Base-by-base conservation (phyloP, 2,329 filamentous ascomycete species). In the Claviceps sp. region DNA sequence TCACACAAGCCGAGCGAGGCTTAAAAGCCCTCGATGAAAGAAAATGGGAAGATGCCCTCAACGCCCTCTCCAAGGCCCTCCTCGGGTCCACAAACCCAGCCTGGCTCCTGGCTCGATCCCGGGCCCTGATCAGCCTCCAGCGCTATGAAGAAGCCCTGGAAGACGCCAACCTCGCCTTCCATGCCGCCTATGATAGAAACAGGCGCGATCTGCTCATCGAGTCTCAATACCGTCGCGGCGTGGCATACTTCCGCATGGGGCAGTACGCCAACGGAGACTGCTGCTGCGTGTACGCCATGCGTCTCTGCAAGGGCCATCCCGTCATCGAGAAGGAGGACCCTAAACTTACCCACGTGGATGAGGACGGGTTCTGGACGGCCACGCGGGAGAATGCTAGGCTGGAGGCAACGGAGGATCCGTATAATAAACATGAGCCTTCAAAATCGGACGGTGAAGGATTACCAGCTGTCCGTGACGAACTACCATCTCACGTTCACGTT, bases 71-170 rank as follows among this genome's bases (percentile, higher is more conserved):
- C 7, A 67, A 72, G 41, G 88, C 87, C 6, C 72, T 95, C 37
- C 70, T 79, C 55, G 74, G 74, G 13, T 81, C 84, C 0, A 72
- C 72, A 41, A 88, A 87, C 2, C 85, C 88, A 1, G 70, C 78
- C 48, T 96, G 93, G 79, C 84, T 91, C 56, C 79, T 93, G 56
- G 82, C 85, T 58, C 87, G 91, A 20, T 86, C 89, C 4, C 89
- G 83, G 43, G 88, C 88, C 41, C 84, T 89, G 63, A 77, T 87
- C 48, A 79, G 86, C 54, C 73, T 77, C 2, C 73, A 73, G 57
- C 72, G 81, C 49, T 75, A 79, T 52, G 72, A 79, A 2, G 74
- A 78, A 22, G 86, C 89, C 1, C 77, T 93, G 45, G 72, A 70
- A 41, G 86, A 90, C 66, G 82, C 84, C 40, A 80, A 89, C 56